Evolutionary conservation across 2,329 filamentous ascomycete species (phyloP), one percentile per base, ranked within the genome.

Genomic region (Sphaerulina musiva): DNA sequence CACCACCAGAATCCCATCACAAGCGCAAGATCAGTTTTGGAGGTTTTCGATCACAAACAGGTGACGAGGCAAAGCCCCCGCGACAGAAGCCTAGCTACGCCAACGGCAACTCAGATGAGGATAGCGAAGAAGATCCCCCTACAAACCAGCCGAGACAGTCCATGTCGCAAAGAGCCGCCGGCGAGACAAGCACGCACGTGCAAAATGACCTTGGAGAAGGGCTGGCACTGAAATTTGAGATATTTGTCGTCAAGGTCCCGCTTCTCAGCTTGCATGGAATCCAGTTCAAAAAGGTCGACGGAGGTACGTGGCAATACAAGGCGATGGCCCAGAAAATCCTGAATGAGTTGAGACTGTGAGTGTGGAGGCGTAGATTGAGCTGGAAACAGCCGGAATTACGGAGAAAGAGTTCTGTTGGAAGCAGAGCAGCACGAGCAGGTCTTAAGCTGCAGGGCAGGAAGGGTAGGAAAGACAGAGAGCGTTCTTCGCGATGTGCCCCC

Each of bases 301-400:
- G 93, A 36, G 92, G 95, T 56, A 97, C 93, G 55, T 97, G 92
- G 91, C 91, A 96, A 72, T 98, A 95, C 75, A 95, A 96, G 77
- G 92, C 89, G 67, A 95, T 97, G 90, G 93, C 93, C 36, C 91
- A 95, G 72, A 90, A 90, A 65, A 96, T 98, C 65, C 76, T 98
- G 63, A 83, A 86, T 67, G 90, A 93, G 70, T 74, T 98, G 62
- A 84, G 84, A 68, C 79, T 97, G 59, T 95, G 60, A 53, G 12
- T 38, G 10, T 10, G 8, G 4, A 29, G 6, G 26, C 26, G 26
- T 29, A 29, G 6, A 29, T 29, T 29, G 20, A 12, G 23, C 40
- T 8, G 42, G 20, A n/a, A 14, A 6, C 12, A 10, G 17, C 20
- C 29, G 34, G 17, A 23, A 34, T 5, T 14, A 9, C 40, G 14